Conservation (phyloP, 1,284 basidiomycete genomes). For the Austroboletus niveus region DNA sequence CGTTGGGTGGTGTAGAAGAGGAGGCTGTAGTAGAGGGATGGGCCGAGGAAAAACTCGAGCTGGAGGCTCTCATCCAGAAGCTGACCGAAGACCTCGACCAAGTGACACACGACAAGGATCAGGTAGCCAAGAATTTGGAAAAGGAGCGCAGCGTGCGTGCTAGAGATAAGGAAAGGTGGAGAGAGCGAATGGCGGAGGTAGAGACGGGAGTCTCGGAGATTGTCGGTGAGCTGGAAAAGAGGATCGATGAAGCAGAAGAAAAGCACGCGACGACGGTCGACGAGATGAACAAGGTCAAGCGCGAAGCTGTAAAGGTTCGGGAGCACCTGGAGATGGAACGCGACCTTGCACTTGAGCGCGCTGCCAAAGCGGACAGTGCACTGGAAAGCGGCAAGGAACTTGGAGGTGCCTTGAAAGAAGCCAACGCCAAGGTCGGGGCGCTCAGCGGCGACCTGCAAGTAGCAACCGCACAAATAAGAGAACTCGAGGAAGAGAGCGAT, state of each 20-base stretch:
- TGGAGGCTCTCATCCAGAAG: slow-evolving; percentile 48
- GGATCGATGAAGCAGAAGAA: slow-evolving; percentile 50
- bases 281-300: slow-evolving; percentile 39
- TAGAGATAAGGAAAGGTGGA: slow-evolving; percentile 65
- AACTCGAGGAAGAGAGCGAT: slow-evolving; percentile 24
- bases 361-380: slow-evolving; percentile 57
- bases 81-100: slow-evolving; percentile 47
- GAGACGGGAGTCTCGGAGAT: slow-evolving; percentile 65
- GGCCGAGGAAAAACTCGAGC: slow-evolving; percentile 58
- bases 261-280: slow-evolving; percentile 40
- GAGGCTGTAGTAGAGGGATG: slow-evolving; percentile 57
- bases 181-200: slow-evolving; percentile 64
- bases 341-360: slow-evolving; percentile 54
- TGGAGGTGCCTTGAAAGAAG: slow-evolving; percentile 60
- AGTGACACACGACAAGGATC: slow-evolving; percentile 38
- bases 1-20: slow-evolving; percentile 59
- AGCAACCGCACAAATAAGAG: slow-evolving; percentile 50
- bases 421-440: slow-evolving; percentile 55
- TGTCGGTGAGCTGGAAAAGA: slow-evolving; percentile 60
- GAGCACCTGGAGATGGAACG: slow-evolving; percentile 47
- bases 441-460: slow-evolving; percentile 54
- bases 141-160: slow-evolving; percentile 54
- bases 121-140: slow-evolving; percentile 41
- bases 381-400: slow-evolving; percentile 62
- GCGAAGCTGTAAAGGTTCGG: slow-evolving; percentile 47